Conservation (phyloP, 2,329 filamentous ascomycete genomes). For the Talaromyces sp. region DNA sequence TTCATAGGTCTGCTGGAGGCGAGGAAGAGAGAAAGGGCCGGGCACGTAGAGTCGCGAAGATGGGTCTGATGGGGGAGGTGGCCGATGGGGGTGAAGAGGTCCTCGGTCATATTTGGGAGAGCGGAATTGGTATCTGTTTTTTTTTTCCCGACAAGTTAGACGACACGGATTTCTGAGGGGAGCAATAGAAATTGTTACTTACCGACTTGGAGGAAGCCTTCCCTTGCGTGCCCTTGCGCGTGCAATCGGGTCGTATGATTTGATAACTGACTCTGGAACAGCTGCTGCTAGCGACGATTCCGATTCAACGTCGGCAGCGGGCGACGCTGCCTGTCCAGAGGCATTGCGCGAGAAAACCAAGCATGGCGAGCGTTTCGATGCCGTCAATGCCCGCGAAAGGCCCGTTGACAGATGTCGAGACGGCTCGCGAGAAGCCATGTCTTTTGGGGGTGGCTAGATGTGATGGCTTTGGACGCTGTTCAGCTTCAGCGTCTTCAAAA, state of each 20-base stretch:
- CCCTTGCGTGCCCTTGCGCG: constrained; percentile 40
- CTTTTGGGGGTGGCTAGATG: not conserved
- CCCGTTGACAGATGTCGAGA: constrained; percentile 35
- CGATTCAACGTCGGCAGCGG: constrained; percentile 42
- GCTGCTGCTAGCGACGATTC: constrained; percentile 39
- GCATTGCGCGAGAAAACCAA: constrained; percentile 41
- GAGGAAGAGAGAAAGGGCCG: constrained; percentile 82
- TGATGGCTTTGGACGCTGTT: not conserved
- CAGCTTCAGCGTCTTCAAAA: not conserved
- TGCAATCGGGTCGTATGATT: constrained; percentile 47
- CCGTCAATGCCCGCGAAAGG: constrained; percentile 28
- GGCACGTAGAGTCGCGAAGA: constrained; percentile 82
- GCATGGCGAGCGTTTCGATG: constrained; percentile 24
- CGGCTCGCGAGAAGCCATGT: constrained; percentile 36
- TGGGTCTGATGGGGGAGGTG: constrained; percentile 79
- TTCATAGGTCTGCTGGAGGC: constrained; percentile 85
- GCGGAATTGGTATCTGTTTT: constrained; percentile 80
- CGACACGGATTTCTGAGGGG: not conserved
- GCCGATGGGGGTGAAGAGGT: constrained; percentile 86
- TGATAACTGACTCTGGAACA: constrained; percentile 34
- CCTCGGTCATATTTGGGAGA: constrained; percentile 93
- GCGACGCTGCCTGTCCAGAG: constrained; percentile 36
- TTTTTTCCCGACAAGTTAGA: not conserved
- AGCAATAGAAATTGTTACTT: constrained; percentile 13
- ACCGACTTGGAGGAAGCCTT: constrained; percentile 51